Conservation (phyloP, 495 filamentous ascomycete genomes). For the Lophiostoma macrostomum region DNA sequence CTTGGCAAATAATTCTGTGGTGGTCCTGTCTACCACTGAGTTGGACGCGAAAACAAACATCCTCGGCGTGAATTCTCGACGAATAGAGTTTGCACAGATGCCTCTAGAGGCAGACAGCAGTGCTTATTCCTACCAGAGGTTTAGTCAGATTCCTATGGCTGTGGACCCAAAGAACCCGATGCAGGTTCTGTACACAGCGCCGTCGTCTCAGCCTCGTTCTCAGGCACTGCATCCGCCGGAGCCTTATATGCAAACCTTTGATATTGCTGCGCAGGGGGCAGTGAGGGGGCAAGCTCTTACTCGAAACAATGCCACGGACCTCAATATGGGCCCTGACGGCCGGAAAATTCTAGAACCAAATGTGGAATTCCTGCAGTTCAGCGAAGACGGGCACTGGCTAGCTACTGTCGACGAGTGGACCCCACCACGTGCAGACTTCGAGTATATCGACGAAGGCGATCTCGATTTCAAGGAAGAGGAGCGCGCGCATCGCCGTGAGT, state of each 20-base stretch:
- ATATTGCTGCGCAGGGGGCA: slow-evolving; percentile 67
- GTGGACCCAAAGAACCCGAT: slow-evolving; percentile 56
- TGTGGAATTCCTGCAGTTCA: slow-evolving; percentile 67
- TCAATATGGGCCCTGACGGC: slow-evolving; percentile 68
- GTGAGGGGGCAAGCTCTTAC: slow-evolving; percentile 81
- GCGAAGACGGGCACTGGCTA: slow-evolving; percentile 81
- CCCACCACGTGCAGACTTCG: slow-evolving; percentile 64
- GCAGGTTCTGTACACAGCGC: slow-evolving; percentile 61
- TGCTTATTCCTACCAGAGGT: slow-evolving; percentile 9
- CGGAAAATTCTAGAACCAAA: slow-evolving; percentile 68
- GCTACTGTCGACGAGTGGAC: slow-evolving; percentile 89
- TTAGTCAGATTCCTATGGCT: slow-evolving; percentile 42
- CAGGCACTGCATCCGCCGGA: slow-evolving; percentile 41
- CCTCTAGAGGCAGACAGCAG: slow-evolving; percentile 66
- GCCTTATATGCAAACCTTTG: slow-evolving; percentile 76
- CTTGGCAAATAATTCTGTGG: slow-evolving; percentile 84
- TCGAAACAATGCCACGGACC: slow-evolving; percentile 78
- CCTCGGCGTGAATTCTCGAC: slow-evolving; percentile 69
- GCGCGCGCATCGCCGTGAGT: slow-evolving; percentile 55
- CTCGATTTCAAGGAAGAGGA: slow-evolving; percentile 45
- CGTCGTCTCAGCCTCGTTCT: slow-evolving; percentile 45
- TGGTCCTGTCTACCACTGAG: slow-evolving; percentile 86
- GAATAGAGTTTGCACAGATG: slow-evolving; percentile 53
- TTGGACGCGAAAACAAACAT: slow-evolving; percentile 75
- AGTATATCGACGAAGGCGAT: slow-evolving; percentile 46